Percentiles rank a stretch among this genome's conserved stretches.
Evolutionary conservation across 371 early-diverging fungal species (phyloP).

Genomic region (Saksenaea oblongispora): DNA sequence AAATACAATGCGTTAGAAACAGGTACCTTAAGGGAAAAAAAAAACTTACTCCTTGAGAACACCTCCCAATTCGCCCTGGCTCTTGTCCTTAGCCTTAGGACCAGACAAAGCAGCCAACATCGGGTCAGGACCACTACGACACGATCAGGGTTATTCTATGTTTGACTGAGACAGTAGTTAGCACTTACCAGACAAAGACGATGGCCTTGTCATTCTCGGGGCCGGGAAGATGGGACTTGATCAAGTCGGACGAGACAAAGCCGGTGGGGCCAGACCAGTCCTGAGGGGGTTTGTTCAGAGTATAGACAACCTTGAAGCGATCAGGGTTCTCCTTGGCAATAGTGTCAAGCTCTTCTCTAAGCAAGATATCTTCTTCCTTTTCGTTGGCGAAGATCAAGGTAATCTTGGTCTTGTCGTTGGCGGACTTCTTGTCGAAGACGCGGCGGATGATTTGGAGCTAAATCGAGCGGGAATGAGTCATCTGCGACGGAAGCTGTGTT

Average conservation of each 20-base stretch:
- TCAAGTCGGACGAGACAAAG: constrained; percentile 66
- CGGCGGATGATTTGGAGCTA: constrained; percentile 72
- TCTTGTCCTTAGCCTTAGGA: constrained; percentile 75
- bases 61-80: constrained; percentile 85
- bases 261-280: constrained; percentile 74
- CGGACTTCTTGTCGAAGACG: constrained; percentile 65
- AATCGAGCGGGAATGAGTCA: no score
- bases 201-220: constrained; percentile 58
- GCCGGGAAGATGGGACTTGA: constrained; percentile 66
- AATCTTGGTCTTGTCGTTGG: constrained; percentile 79
- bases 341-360: constrained; percentile 77
- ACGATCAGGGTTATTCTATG: background rate
- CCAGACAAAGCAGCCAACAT: constrained; percentile 85
- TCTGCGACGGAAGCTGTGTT: no score
- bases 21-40: background rate
- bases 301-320: constrained; percentile 79
- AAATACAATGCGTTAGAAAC: background rate
- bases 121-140: constrained; percentile 68
- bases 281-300: constrained; percentile 72
- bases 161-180: background rate
- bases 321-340: constrained; percentile 73
- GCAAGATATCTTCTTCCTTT: constrained; percentile 84
- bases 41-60: constrained; percentile 70
- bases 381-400: constrained; percentile 88
- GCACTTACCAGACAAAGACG: constrained; percentile 74